phyloP scores from a whole-genome alignment of 164 flowering plant genomes.

The Vitis cinerea region DNA sequence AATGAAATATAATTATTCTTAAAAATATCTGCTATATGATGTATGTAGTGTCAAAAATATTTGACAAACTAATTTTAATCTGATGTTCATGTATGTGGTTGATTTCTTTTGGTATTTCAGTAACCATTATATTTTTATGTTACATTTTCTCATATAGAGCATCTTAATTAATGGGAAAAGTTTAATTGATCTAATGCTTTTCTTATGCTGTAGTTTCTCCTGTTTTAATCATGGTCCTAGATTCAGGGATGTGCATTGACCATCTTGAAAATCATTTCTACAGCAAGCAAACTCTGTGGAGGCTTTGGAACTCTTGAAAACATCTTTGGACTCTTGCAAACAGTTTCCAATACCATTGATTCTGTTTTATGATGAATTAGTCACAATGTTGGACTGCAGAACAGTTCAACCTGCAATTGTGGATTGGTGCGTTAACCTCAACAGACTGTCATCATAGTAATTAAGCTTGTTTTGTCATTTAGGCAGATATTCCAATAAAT shows the following conservation, averaged over 20 bases:
- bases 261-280: slow-evolving; percentile 8
- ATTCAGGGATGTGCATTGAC: slow-evolving; percentile 7
- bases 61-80: too few relatives aligned
- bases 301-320: slow-evolving; percentile 70
- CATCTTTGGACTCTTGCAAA: slow-evolving; percentile 66
- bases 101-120: too few relatives aligned
- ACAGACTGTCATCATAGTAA: not conserved
- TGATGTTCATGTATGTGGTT: too few relatives aligned
- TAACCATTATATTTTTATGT: too few relatives aligned
- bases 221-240: slow-evolving; percentile 3
- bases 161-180: not conserved
- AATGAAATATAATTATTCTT: not conserved
- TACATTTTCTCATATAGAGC: too few relatives aligned
- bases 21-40: not conserved
- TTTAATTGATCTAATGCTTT: not conserved
- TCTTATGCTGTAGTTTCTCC: not conserved
- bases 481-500: not conserved
- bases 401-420: slow-evolving; percentile 57
- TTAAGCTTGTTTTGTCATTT: slow-evolving; percentile 4
- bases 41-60: not conserved
- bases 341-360: slow-evolving; percentile 49
- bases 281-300: slow-evolving; percentile 71
- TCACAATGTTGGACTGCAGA: slow-evolving; percentile 36
- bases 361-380: slow-evolving; percentile 75
- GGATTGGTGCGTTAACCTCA: slow-evolving; percentile 58